Conservation (phyloP, 2,329 filamentous ascomycete genomes). For the Gnomoniopsis smithogilvyi region DNA sequence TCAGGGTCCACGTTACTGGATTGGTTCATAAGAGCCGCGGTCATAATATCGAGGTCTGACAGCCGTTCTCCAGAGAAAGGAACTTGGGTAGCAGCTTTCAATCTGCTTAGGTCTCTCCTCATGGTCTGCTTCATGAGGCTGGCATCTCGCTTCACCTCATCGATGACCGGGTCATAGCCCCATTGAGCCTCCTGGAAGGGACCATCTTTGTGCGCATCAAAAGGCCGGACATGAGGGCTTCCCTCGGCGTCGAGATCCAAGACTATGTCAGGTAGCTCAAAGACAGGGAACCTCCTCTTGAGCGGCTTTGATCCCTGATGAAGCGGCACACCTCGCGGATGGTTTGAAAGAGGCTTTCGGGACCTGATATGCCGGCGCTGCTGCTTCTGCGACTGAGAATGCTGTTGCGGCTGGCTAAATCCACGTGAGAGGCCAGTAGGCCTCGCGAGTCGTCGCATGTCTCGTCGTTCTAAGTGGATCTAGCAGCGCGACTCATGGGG, state of each 20-base stretch:
- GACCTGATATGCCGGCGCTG: background rate
- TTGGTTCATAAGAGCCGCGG: constrained; percentile 10
- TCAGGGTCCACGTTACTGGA: background rate
- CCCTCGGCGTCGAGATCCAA: constrained; percentile 52
- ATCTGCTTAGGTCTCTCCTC: background rate
- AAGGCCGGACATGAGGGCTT: constrained; percentile 39
- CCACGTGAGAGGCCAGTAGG: constrained; percentile 1
- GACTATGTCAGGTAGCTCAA: constrained; percentile 39
- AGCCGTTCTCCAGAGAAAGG: background rate
- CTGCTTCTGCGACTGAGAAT: constrained; percentile 19
- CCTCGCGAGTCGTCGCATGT: constrained; percentile 3
- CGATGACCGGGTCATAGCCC: constrained; percentile 18
- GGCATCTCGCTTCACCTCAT: constrained; percentile 26
- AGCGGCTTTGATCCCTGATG: background rate
- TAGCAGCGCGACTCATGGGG: constrained; percentile 2
- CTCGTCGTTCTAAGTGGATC: background rate
- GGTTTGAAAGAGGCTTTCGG: background rate
- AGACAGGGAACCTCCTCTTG: constrained; percentile 15
- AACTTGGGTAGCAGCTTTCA: constrained; percentile 8
- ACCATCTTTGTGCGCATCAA: constrained; percentile 34
- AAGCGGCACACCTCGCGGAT: background rate
- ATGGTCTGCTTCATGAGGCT: constrained; percentile 27
- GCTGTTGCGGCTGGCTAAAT: background rate
- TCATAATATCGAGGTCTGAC: constrained; percentile 7
- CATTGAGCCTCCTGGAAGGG: constrained; percentile 28